These are phyloP conservation scores for Aspergillus hiratsukae DNA, from an alignment of 2,329 filamentous ascomycete species.

Conservation along the genomic window DNA sequence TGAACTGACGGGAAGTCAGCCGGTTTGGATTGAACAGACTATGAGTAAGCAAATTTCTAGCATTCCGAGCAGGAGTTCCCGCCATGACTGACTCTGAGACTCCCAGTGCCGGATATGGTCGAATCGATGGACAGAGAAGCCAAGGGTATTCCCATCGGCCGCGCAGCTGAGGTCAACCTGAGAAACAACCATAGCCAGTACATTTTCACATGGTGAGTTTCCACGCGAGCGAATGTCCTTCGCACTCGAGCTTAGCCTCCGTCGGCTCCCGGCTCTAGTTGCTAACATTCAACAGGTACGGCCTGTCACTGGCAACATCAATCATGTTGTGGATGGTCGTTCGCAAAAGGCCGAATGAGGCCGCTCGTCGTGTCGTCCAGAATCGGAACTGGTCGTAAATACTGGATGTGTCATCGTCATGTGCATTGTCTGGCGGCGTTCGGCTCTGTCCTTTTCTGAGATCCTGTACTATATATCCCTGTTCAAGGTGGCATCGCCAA, in stretches of 20 bases:
- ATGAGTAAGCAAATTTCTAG: slow-evolving; percentile 60
- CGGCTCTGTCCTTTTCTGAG: slow-evolving; percentile 15
- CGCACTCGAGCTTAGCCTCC: background rate
- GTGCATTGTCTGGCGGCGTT: slow-evolving; percentile 38
- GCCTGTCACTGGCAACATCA: slow-evolving; percentile 74
- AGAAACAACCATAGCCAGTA: slow-evolving; percentile 97
- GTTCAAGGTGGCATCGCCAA: slow-evolving; percentile 36
- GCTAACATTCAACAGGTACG: slow-evolving; percentile 62
- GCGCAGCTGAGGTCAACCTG: slow-evolving; percentile 83
- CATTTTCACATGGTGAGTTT: slow-evolving; percentile 90
- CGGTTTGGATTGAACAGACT: slow-evolving; percentile 93
- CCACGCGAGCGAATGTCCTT: background rate
- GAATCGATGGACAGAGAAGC: slow-evolving; percentile 68
- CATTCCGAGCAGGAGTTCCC: background rate
- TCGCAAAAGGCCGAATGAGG: slow-evolving; percentile 74
- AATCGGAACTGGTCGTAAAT: slow-evolving; percentile 65
- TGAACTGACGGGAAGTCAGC: slow-evolving; percentile 69
- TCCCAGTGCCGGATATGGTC: slow-evolving; percentile 70
- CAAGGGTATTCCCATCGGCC: slow-evolving; percentile 83
- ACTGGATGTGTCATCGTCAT: background rate
- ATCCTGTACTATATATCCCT: slow-evolving; percentile 3
- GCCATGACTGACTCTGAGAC: slow-evolving; percentile 12
- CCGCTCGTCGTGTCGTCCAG: slow-evolving; percentile 68
- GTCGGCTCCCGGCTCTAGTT: background rate
- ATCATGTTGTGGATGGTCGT: slow-evolving; percentile 97